Evolutionary conservation across 2,329 filamentous ascomycete genomes (phyloP).

Genomic region (Passalora sequoiae): DNA sequence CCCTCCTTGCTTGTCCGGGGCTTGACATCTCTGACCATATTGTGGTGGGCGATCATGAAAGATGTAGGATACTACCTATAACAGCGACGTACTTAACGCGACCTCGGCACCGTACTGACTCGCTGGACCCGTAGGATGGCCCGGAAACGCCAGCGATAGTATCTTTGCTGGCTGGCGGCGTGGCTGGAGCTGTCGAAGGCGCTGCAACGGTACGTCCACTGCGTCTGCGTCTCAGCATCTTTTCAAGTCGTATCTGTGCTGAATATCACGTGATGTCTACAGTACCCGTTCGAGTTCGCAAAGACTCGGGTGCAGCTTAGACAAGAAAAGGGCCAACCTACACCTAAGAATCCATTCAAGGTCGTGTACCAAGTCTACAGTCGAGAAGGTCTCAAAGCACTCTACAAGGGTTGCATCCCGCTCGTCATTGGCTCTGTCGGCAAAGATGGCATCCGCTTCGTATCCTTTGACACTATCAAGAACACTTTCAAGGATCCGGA

Average conservation of each 20-base stretch:
- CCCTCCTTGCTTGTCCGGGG: background rate
- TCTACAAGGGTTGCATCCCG: constrained; percentile 60
- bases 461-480: constrained; percentile 63
- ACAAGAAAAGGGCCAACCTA: constrained; percentile 39
- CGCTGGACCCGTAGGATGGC: too few relatives aligned
- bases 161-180: constrained; percentile 33
- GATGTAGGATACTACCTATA: too few relatives aligned
- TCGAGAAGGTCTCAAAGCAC: constrained; percentile 52
- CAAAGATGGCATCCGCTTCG: constrained; percentile 62
- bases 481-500: constrained; percentile 52
- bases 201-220: constrained; percentile 26
- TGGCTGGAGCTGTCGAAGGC: constrained; percentile 34
- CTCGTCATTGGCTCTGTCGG: constrained; percentile 56
- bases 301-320: constrained; percentile 60
- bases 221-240: too few relatives aligned
- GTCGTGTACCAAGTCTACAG: constrained; percentile 53
- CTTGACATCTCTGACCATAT: background rate
- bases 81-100: too few relatives aligned
- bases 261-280: background rate
- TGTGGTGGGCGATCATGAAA: constrained; percentile 14
- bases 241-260: background rate
- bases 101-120: too few relatives aligned
- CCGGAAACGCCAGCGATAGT: constrained; percentile 31
- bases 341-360: constrained; percentile 53
- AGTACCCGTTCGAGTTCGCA: constrained; percentile 63